Evolutionary conservation across 2,329 filamentous ascomycete genomes (phyloP), one percentile per base, ranked within the genome.

Genomic region (Thielaviopsis punctulata): DNA sequence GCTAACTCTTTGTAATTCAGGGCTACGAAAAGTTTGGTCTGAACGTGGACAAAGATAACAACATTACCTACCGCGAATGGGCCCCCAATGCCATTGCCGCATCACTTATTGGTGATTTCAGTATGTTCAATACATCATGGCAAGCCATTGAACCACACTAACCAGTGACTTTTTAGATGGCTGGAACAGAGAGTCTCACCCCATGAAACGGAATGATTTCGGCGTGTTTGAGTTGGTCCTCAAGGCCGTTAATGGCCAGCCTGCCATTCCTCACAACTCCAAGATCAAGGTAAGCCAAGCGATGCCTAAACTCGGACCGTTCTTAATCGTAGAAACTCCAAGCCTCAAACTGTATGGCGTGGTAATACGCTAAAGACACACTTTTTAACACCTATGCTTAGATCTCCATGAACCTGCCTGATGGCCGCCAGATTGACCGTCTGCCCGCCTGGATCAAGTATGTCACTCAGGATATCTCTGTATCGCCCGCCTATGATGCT

Each of bases 371-470:
- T n/a, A 5, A 13, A 15, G 10, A 39, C 24, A 18, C 21, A 8
- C 36, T 9, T 36, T 41, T 41, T 45, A 22, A 27, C 45, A 19
- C 48, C 12, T 22, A 1, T 45, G 41, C 36, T 24, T 56, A 93
- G 87, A 86, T 95, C 57, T 86, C 89, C 8, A 76, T 98, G 66
- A 79, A 85, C 48, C 76, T 86, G 9, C 86, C 86, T 12, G 80
- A 72, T 36, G 86, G 88, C 55, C 83, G 92, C 63, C 77, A 82
- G 59, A 79, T 90, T 59, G 90, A 96, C 68, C 80, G 90, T 59
- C 71, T 98, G 50, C 92, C 92, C 23, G 86, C 88, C 24, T 98
- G 92, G 92, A 96, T 96, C 71, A 95, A 83, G 64, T 87, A 94
- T 61, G 92, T 95, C 50, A 95, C 90, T 0, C 92, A 98, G 67